Conservation (phyloP, 305 asterid genomes). For the Fraxinus greggii region DNA sequence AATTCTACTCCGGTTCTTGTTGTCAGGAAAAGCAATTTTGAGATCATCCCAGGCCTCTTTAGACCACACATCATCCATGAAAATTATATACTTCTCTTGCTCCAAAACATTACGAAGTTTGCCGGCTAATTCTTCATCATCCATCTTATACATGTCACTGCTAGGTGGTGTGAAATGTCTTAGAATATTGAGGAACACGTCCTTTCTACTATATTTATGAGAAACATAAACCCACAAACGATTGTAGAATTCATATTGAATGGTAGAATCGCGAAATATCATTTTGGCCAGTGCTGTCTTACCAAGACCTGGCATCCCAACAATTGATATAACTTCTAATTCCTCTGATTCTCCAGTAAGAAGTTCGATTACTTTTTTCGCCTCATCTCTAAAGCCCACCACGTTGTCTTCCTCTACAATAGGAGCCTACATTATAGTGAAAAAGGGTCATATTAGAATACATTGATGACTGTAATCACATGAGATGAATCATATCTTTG, state of each 20-base stretch:
- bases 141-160: slow-evolving; percentile 1
- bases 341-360: slow-evolving; percentile 8
- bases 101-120: not conserved
- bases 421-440: slow-evolving; percentile 20
- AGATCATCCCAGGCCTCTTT: slow-evolving; percentile 30
- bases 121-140: slow-evolving; percentile 12
- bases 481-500: not conserved
- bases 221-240: slow-evolving; percentile 40
- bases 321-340: slow-evolving; percentile 33
- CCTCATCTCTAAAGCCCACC: slow-evolving; percentile 35
- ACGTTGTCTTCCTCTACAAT: slow-evolving; percentile 17
- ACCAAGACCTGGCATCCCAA: slow-evolving; percentile 43
- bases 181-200: slow-evolving; percentile 29
- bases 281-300: slow-evolving; percentile 35
- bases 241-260: slow-evolving; percentile 27
- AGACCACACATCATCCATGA: slow-evolving; percentile 39
- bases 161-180: slow-evolving; percentile 5
- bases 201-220: slow-evolving; percentile 18
- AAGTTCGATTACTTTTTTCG: slow-evolving; percentile 18
- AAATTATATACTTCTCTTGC: slow-evolving; percentile 21
- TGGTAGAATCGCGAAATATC: slow-evolving; percentile 15
- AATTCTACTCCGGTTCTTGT: slow-evolving; percentile 28
- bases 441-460: not conserved
- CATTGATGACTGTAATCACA: not conserved
- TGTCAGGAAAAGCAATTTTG: slow-evolving; percentile 25